These are phyloP conservation scores for Echinosophora koreensis DNA, from an alignment of 306 rosid genomes.

Conservation along the genomic window DNA sequence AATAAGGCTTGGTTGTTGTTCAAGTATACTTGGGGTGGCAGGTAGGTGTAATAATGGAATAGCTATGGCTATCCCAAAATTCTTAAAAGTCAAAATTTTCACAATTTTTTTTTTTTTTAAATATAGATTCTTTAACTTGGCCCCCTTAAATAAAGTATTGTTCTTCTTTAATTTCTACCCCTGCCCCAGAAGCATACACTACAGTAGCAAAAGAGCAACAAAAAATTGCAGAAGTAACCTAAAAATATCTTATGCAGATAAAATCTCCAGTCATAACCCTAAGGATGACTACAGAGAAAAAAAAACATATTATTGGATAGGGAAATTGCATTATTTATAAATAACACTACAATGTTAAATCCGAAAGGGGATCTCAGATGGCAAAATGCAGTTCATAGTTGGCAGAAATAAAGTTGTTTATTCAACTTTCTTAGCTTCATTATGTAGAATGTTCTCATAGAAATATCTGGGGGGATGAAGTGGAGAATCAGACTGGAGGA, in stretches of 20 bases:
- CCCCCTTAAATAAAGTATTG: no score
- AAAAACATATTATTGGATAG: neutral
- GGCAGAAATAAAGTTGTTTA: neutral
- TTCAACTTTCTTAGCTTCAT: neutral
- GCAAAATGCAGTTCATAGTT: constrained; percentile 1
- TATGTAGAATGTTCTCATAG: neutral
- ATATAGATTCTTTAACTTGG: neutral
- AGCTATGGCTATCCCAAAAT: neutral
- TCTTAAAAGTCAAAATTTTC: no score
- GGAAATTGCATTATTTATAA: constrained; percentile 27
- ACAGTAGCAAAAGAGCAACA: constrained; percentile 30
- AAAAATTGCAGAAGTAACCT: constrained; percentile 3
- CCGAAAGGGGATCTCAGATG: constrained; percentile 7
- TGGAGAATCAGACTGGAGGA: constrained; percentile 33
- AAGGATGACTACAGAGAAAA: neutral
- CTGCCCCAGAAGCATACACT: constrained; percentile 8
- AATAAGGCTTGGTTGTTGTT: neutral
- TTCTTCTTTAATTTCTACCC: neutral
- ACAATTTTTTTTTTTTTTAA: no score
- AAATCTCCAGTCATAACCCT: constrained; percentile 6
- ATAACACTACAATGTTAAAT: neutral
- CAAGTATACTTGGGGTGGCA: neutral
- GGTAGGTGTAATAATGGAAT: neutral
- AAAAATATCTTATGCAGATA: constrained; percentile 12
- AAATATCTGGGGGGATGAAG: neutral